phyloP scores from a whole-genome alignment of 352 stramenopile genomes.

The Bremia lactucae region DNA sequence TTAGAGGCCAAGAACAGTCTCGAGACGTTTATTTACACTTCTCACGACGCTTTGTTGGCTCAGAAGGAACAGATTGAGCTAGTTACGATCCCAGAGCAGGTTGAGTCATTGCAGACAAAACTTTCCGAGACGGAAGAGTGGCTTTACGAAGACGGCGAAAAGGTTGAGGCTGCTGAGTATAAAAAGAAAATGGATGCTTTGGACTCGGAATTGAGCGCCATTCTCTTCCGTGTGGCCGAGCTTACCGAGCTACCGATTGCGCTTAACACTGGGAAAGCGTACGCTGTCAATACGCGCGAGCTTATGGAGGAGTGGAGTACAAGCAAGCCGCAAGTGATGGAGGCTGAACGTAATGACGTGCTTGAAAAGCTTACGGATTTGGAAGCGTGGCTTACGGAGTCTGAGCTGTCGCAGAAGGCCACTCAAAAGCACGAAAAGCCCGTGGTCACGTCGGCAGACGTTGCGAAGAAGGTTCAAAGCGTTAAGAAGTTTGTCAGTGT shows the following conservation, averaged over 20 bases:
- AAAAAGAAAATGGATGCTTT: slow-evolving; percentile 78
- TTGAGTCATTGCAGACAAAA: slow-evolving; percentile 61
- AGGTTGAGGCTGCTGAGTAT: slow-evolving; percentile 77
- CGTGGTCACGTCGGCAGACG: slow-evolving; percentile 78
- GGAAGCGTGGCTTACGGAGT: slow-evolving; percentile 72
- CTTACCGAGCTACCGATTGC: slow-evolving; percentile 74
- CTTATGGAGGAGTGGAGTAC: slow-evolving; percentile 52
- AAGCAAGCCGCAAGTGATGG: slow-evolving; percentile 77
- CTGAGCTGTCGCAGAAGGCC: slow-evolving; percentile 46
- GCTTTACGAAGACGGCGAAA: slow-evolving; percentile 89
- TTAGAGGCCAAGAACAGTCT: slow-evolving; percentile 86
- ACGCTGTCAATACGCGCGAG: slow-evolving; percentile 48
- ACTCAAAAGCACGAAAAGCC: slow-evolving; percentile 68
- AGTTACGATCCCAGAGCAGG: slow-evolving; percentile 78
- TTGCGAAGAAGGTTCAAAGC: slow-evolving; percentile 76
- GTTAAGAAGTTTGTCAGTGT: slow-evolving; percentile 76
- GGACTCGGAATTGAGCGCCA: slow-evolving; percentile 69
- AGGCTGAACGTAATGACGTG: slow-evolving; percentile 84
- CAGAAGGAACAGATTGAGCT: slow-evolving; percentile 71
- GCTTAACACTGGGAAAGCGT: slow-evolving; percentile 56
- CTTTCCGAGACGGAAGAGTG: slow-evolving; percentile 86
- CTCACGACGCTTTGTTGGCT: slow-evolving; percentile 77
- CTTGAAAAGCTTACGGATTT: slow-evolving; percentile 80
- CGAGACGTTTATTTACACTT: slow-evolving; percentile 89
- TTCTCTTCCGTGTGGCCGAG: slow-evolving; percentile 86